Evolutionary conservation across 148 eudicot species (phyloP), one percentile per base, ranked within the genome.

Genomic region (Camellia granthamiana): DNA sequence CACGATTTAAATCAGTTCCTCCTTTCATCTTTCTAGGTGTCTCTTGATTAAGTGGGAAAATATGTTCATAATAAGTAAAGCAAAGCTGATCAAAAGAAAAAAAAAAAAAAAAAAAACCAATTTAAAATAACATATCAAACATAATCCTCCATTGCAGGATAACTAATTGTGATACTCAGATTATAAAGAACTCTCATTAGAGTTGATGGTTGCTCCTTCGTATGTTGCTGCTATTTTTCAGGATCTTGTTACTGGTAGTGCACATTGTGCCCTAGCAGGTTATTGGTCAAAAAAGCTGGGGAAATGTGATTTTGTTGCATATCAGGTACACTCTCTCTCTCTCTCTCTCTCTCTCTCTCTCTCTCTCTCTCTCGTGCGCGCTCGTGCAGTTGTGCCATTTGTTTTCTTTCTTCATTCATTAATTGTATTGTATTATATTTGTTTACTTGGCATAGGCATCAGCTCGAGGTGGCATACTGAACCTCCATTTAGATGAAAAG

Each of bases 191-290:
- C 19, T 46, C 54, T 10, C 30, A 46, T 72, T 49, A 47, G 19
- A 18, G 12, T 70, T 46, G 54, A 49, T 47, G 12, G 46, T 21
- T 30, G 44, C n/a, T 52, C 62, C 69, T 74, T 55, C 71, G 3
- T 79, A 62, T 72, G 54, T 30, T 38, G 3, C 12, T 44, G 46
- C 70, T 79, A 43, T 69, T 18, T 30, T 84, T 13, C 85, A 89
- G 98, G 98, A 94, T 87, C 91, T 93, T 82, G 97, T 91, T 75
- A 83, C 89, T 71, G 97, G 98, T 56, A 92, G 90, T 72, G 97
- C 91, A n/a, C 98, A 94, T 84, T 94, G 98, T 80, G 94, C 98
- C 72, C 84, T 92, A 56, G 94, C 85, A 42, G 63, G 76, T 16
- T 94, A 92, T 77, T 94, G 97, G 97, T 78, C 86, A 61, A 87